Evolutionary conservation across 164 flowering plant species (phyloP).

Genomic region (Dillenia turbinata): DNA sequence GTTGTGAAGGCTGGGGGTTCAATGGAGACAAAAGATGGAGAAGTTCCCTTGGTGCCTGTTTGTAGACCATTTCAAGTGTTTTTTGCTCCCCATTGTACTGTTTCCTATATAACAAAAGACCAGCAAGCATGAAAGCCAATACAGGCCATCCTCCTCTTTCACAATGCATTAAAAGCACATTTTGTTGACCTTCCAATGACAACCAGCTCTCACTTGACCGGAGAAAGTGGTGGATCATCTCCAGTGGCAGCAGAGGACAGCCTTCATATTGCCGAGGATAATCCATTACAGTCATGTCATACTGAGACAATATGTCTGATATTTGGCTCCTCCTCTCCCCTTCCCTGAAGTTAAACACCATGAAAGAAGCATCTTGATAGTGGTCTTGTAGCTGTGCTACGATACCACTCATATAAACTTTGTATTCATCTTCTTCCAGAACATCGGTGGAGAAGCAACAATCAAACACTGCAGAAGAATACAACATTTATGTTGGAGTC

Average conservation of each 20-base stretch:
- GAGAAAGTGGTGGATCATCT: slow-evolving; percentile 90
- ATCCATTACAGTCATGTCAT: slow-evolving; percentile 96
- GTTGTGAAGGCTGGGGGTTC: slow-evolving; percentile 90
- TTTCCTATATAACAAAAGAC: slow-evolving; percentile 74
- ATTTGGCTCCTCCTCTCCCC: slow-evolving; percentile 80
- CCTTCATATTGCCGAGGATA: slow-evolving; percentile 89
- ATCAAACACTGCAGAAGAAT: slow-evolving; percentile 67
- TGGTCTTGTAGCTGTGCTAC: slow-evolving; percentile 83
- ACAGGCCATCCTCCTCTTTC: slow-evolving; percentile 99
- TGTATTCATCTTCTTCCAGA: slow-evolving; percentile 80
- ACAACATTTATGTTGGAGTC: too few species aligned
- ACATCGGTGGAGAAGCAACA: slow-evolving; percentile 92
- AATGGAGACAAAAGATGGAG: slow-evolving; percentile 74
- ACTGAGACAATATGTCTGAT: slow-evolving; percentile 68
- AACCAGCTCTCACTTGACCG: slow-evolving; percentile 93
- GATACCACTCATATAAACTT: slow-evolving; percentile 75
- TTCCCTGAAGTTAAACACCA: slow-evolving; percentile 92
- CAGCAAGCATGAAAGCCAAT: slow-evolving; percentile 94
- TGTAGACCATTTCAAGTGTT: slow-evolving; percentile 93
- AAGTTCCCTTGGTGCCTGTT: slow-evolving; percentile 92
- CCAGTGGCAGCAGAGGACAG: slow-evolving; percentile 76
- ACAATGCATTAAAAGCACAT: slow-evolving; percentile 91
- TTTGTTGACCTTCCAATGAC: slow-evolving; percentile 86
- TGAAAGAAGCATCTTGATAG: slow-evolving; percentile 86
- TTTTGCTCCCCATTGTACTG: slow-evolving; percentile 90